Percentiles rank a stretch among this genome's conserved stretches.
Conservation (phyloP, 371 early-diverging fungal species). For the Mucor saturninus region DNA sequence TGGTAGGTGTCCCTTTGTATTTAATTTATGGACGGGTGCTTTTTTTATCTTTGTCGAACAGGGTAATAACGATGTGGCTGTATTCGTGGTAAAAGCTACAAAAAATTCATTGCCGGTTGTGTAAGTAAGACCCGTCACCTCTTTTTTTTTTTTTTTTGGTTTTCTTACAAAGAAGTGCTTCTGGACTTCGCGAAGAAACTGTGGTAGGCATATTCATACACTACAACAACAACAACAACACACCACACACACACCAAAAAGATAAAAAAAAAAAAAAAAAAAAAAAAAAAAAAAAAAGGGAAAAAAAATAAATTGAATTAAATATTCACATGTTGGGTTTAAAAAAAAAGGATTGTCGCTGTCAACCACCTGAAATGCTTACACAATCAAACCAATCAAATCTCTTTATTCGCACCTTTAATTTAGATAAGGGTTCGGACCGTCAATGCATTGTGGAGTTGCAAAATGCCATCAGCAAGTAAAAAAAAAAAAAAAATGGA, state of each 20-base stretch:
- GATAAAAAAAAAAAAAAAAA: neutral
- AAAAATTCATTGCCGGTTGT: neutral
- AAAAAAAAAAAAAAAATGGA: too few species aligned
- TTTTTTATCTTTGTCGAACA: constrained; percentile 23
- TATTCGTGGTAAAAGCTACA: constrained; percentile 49
- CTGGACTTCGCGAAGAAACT: constrained; percentile 52
- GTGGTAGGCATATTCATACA: constrained; percentile 31
- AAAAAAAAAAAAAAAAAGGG: constrained; percentile 6
- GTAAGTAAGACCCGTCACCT: constrained; percentile 3
- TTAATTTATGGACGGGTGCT: constrained; percentile 9
- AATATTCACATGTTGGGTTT: neutral
- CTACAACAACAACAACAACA: too few species aligned
- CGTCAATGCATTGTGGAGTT: too few species aligned
- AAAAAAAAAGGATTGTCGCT: constrained; percentile 7
- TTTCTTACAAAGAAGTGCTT: constrained; percentile 50
- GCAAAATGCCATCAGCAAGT: too few species aligned
- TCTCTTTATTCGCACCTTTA: too few species aligned
- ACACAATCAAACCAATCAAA: constrained; percentile 6
- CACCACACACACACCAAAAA: neutral
- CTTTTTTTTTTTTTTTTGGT: neutral
- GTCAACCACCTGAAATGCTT: neutral
- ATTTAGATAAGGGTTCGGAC: too few species aligned
- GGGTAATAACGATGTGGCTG: constrained; percentile 52
- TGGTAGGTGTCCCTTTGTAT: constrained; percentile 30
- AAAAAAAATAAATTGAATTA: constrained; percentile 2